phyloP scores from a whole-genome alignment of 371 early-diverging fungal species.

The Mortierella sp. region DNA sequence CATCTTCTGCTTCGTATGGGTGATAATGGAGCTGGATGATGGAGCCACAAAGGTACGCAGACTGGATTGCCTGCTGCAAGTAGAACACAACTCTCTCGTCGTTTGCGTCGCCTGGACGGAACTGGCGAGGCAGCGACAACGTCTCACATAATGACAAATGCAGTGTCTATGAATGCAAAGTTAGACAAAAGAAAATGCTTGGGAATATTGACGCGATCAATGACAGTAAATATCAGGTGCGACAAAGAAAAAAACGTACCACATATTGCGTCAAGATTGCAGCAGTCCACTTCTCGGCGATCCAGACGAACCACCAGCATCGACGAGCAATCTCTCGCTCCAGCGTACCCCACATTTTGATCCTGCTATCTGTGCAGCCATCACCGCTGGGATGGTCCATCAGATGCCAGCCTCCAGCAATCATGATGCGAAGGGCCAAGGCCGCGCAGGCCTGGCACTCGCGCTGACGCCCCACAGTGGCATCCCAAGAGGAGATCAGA shows the following conservation, averaged over 20 bases:
- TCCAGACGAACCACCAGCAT: conserved; percentile 54
- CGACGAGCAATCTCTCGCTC: conserved; percentile 56
- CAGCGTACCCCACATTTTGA: conserved; percentile 53
- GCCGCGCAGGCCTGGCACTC: conserved; percentile 54
- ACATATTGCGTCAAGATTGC: conserved; percentile 53
- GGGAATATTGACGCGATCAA: no score
- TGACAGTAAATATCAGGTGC: no score
- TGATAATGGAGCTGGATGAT: conserved; percentile 53
- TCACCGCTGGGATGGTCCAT: conserved; percentile 55
- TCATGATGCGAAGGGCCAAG: conserved; percentile 50
- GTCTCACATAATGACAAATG: conserved; percentile 54
- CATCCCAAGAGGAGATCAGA: conserved; percentile 54
- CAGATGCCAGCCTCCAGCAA: conserved; percentile 55
- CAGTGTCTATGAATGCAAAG: conserved; percentile 25
- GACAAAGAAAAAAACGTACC: conserved; percentile 29
- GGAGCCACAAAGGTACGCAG: conserved; percentile 42
- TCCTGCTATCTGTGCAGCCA: conserved; percentile 52
- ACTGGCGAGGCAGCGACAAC: conserved; percentile 44
- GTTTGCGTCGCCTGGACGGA: conserved; percentile 34
- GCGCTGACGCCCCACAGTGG: conserved; percentile 51
- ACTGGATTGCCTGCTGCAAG: conserved; percentile 38
- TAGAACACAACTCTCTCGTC: conserved; percentile 30
- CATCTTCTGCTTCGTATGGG: conserved; percentile 53
- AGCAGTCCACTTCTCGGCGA: conserved; percentile 50
- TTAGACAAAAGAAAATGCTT: no score